Base-by-base conservation (phyloP, 2,329 filamentous ascomycete genomes). In the Endocalyx cinctus region DNA sequence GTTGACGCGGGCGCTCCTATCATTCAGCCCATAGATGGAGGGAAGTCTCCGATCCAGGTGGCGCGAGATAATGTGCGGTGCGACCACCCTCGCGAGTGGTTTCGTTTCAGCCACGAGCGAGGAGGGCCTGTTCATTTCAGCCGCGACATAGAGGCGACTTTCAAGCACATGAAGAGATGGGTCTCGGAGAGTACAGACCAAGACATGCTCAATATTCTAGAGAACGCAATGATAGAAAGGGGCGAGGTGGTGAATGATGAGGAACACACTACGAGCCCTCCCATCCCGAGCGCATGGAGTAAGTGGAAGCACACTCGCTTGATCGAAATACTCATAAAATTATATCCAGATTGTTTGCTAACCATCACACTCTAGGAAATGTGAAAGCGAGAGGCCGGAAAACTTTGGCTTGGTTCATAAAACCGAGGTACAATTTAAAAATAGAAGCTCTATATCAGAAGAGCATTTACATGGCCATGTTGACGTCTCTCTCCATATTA, bases 121-220 rank as follows among this genome's bases (percentile, higher is more conserved):
- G n/a, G 20, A 23, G n/a, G 20, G n/a, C n/a, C 20, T 23, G 8
- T n/a, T n/a, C n/a, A n/a, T n/a, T n/a, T n/a, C n/a, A n/a, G n/a
- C n/a, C 10, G 3, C n/a, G 5, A 5, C 5, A 15, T 6, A 15
- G 15, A 7, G 15, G 18, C 7, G 27, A 17, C 15, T 7, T 17
- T 29, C 17, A 13, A 20, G 22, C 13, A n/a, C 14, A 3, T 10
- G 10, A 11, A 4, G n/a, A 17, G 32, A 26, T 19, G 27, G 17
- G 13, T 41, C n/a, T 20, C 29, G 14, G 35, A 41, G 18, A 33
- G 20, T 25, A 38, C 29, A 11, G 35, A 41, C 23, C 27, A 20
- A 17, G 38, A 29, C 4, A 41, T 38, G 38, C 29, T 41, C 10
- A 25, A 41, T 17, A 33, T 38, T 17, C 29, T 41, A 5, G 35